Base-by-base conservation (phyloP, 805 yeast genomes). In the Myxozyma nipponensis region DNA sequence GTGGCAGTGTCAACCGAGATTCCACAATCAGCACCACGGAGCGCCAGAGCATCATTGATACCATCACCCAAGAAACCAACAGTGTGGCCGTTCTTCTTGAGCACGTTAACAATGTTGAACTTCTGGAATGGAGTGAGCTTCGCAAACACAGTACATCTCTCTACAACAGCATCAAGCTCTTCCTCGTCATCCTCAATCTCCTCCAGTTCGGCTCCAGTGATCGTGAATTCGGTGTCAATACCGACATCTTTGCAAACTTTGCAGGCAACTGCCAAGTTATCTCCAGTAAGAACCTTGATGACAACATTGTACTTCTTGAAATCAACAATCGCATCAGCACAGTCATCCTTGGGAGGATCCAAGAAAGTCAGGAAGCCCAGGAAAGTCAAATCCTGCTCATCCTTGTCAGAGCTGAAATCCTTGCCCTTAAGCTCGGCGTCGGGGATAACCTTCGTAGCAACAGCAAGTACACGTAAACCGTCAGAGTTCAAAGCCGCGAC, bases 91-190 rank as follows among this genome's bases (percentile, higher is more conserved):
- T 58, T 56, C 45, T 57, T 61, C 49, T 66, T 69, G 42, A 66
- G 51, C 6, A 72, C 76, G 44, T 75, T 77, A 47, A 76, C 76
- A 69, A 76, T 71, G 42, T 75, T 61, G 21, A 75, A 77, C 59
- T 76, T 76, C 36, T 78, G 77, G 55, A 68, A 71, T 3, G 80
- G 80, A 1, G 83, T 78, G 19, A 54, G 58, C 49, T 54, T 54
- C 13, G 58, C 58, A 39, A 54, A 54, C 10, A 54, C 58, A 7
- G 58, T 45, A 45, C 57, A 52, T 7, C 58, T 50, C 56, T 56
- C 60, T 13, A 54, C 58, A 22, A 86, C 83, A 52, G 83, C 95
- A 62, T 86, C 95, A 64, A 87, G 74, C 68, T 86, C 95, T 62
- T 87, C 95, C 71, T 84, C 90, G 30, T 46, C 49, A 70, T 84